phyloP scores from a whole-genome alignment of 768 basidiomycete genomes.

The Panaeolus papilionaceus region DNA sequence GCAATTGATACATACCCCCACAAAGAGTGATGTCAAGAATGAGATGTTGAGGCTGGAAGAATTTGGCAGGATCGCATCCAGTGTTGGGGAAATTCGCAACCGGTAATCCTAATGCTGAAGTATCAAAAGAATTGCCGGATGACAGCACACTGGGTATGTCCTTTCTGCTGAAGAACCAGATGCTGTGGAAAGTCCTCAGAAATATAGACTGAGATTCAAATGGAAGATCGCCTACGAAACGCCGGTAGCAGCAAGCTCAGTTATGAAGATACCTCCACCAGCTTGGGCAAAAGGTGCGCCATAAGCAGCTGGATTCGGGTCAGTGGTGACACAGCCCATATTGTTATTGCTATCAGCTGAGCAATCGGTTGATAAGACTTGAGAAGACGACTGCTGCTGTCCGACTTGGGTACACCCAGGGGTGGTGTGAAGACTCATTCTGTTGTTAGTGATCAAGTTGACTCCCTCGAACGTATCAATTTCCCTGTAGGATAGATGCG shows the following conservation, averaged over 20 bases:
- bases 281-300: constrained; percentile 54
- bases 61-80: constrained; percentile 45
- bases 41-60: constrained; percentile 52
- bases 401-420: constrained; percentile 42
- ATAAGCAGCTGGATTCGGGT: constrained; percentile 50
- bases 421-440: constrained; percentile 60
- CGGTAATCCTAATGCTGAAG: constrained; percentile 47
- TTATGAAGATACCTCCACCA: constrained; percentile 64
- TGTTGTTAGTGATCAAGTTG: constrained; percentile 56
- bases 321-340: constrained; percentile 51
- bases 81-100: constrained; percentile 45
- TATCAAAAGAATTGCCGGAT: constrained; percentile 36
- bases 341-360: constrained; percentile 23
- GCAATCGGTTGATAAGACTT: constrained; percentile 37
- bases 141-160: constrained; percentile 39
- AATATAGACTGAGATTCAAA: constrained; percentile 2
- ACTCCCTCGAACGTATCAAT: constrained; percentile 64
- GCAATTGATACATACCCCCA: constrained; percentile 42
- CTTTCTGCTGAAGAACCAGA: constrained; percentile 50
- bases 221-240: constrained; percentile 23
- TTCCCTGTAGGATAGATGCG: background rate
- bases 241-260: constrained; percentile 63
- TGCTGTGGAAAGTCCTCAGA: constrained; percentile 30
- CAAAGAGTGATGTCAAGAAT: constrained; percentile 63
- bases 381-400: constrained; percentile 37